Evolutionary conservation across 495 filamentous ascomycete genomes (phyloP).

Genomic region (Hyphodiscus hymeniophilus): DNA sequence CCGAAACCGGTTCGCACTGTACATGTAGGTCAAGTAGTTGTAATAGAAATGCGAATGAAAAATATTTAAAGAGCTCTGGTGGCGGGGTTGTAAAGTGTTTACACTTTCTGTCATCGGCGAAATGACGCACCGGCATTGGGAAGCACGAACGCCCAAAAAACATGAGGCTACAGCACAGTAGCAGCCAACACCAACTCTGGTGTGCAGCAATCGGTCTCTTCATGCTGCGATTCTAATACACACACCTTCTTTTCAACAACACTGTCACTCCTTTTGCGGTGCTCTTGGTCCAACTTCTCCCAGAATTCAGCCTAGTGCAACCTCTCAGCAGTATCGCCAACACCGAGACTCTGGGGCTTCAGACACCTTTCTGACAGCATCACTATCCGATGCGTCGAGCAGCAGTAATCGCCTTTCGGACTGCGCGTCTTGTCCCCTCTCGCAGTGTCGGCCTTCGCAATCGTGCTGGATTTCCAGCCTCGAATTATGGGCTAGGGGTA

Average conservation of each 20-base stretch:
- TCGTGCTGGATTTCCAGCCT: slow-evolving; percentile 32
- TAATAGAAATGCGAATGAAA: no score
- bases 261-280: slow-evolving; percentile 5
- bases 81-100: neutral
- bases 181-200: no score
- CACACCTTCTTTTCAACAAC: neutral
- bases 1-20: no score
- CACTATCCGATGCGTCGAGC: slow-evolving; percentile 54
- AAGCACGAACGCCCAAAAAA: neutral
- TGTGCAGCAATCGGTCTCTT: neutral
- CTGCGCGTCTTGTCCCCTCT: slow-evolving; percentile 48
- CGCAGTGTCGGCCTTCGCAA: slow-evolving; percentile 38
- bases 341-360: slow-evolving; percentile 2
- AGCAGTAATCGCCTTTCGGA: slow-evolving; percentile 51
- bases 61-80: no score
- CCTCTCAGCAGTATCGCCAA: neutral
- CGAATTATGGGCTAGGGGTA: slow-evolving; percentile 38
- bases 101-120: neutral
- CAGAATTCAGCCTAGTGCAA: neutral
- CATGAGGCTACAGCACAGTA: no score
- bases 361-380: slow-evolving; percentile 8
- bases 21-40: no score
- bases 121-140: no score
- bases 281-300: neutral
- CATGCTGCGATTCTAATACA: neutral